These are phyloP conservation scores for Lactifluus volemus DNA, from an alignment of 768 basidiomycete genomes.

Conservation along the genomic window DNA sequence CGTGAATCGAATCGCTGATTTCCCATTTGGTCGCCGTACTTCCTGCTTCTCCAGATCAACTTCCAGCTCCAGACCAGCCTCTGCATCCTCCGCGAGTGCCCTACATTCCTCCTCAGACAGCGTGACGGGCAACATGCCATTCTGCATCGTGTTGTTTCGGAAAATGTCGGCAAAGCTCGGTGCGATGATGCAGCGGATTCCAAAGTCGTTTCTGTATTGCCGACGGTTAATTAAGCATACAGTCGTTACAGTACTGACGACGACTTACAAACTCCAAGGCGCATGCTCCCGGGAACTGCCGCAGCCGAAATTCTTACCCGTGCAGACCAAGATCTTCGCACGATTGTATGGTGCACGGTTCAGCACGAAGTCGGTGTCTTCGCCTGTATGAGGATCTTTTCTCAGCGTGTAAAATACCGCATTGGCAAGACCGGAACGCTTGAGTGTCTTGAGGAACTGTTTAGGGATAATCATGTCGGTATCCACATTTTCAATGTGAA, in stretches of 20 bases:
- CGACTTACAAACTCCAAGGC: slow-evolving; percentile 42
- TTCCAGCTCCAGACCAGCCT: slow-evolving; percentile 42
- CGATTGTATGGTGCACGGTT: slow-evolving; percentile 48
- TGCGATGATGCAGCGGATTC: slow-evolving; percentile 53
- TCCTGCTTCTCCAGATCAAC: slow-evolving; percentile 54
- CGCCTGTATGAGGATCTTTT: slow-evolving; percentile 40
- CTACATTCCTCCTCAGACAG: slow-evolving; percentile 42
- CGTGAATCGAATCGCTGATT: slow-evolving; percentile 63
- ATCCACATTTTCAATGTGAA: slow-evolving; percentile 49
- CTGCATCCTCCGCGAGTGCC: slow-evolving; percentile 43
- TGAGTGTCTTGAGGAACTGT: slow-evolving; percentile 58
- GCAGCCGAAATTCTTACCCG: slow-evolving; percentile 55
- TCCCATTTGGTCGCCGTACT: slow-evolving; percentile 54
- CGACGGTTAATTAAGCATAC: not conserved
- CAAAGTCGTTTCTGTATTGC: slow-evolving; percentile 44
- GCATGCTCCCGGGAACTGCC: slow-evolving; percentile 58
- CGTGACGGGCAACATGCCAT: slow-evolving; percentile 51
- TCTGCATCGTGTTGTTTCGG: slow-evolving; percentile 55
- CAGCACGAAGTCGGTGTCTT: slow-evolving; percentile 51
- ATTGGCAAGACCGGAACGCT: slow-evolving; percentile 52
- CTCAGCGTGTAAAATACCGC: slow-evolving; percentile 49
- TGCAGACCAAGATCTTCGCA: slow-evolving; percentile 47
- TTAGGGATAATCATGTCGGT: slow-evolving; percentile 64
- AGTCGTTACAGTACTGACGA: too few relatives aligned
- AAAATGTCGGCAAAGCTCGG: slow-evolving; percentile 59